phyloP scores from a whole-genome alignment of 805 yeast genomes.

The Saccharomycopsis schoenii region DNA sequence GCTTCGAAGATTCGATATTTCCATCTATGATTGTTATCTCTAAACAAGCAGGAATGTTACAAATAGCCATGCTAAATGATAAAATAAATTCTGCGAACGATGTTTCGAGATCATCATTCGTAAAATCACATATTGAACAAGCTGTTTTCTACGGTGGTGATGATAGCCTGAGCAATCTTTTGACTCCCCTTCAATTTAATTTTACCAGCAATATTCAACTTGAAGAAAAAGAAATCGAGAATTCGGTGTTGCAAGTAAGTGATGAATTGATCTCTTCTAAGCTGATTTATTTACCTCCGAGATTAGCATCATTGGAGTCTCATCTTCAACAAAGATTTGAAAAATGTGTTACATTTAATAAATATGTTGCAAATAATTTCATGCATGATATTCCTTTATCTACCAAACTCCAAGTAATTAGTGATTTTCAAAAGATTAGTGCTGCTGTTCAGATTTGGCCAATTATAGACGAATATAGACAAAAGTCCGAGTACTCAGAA shows the following conservation, averaged over 20 bases:
- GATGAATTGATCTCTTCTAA: slow-evolving; percentile 47
- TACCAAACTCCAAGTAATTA: slow-evolving; percentile 31
- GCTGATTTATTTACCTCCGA: slow-evolving; percentile 47
- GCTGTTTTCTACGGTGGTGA: slow-evolving; percentile 55
- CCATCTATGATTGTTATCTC: slow-evolving; percentile 43
- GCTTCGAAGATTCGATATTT: slow-evolving; percentile 37
- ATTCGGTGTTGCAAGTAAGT: slow-evolving; percentile 41
- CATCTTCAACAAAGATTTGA: slow-evolving; percentile 42
- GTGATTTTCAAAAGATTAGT: slow-evolving; percentile 33
- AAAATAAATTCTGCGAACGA: slow-evolving; percentile 20
- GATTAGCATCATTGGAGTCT: slow-evolving; percentile 39
- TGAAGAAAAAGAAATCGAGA: slow-evolving; percentile 35
- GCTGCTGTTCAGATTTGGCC: slow-evolving; percentile 39
- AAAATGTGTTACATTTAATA: slow-evolving; percentile 35
- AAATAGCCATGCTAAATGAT: slow-evolving; percentile 40
- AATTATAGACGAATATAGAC: slow-evolving; percentile 4
- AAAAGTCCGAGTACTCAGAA: slow-evolving; percentile 3
- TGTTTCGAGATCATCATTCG: slow-evolving; percentile 26
- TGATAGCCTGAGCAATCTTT: slow-evolving; percentile 13
- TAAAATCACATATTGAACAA: slow-evolving; percentile 74
- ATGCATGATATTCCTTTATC: slow-evolving; percentile 26
- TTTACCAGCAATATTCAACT: slow-evolving; percentile 36
- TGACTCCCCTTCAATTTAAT: slow-evolving; percentile 40
- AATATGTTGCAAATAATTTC: slow-evolving; percentile 39
- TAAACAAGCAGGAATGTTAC: slow-evolving; percentile 49